Evolutionary conservation across 495 filamentous ascomycete species (phyloP), one percentile per base, ranked within the genome.

Genomic region (Penicillium cinerascens): DNA sequence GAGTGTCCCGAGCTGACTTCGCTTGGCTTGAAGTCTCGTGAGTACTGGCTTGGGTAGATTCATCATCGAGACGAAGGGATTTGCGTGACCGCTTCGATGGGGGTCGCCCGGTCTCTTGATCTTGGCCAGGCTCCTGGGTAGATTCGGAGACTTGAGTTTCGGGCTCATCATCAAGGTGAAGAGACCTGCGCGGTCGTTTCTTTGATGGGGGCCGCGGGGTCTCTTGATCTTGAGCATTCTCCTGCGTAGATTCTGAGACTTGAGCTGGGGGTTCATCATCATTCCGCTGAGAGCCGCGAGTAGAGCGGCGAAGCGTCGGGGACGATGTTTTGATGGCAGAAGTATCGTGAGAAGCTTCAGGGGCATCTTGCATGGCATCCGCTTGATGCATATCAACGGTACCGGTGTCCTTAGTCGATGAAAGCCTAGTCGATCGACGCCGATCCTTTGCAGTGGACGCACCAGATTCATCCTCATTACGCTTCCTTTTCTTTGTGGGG

Each of bases 401-500:
- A 13, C 37, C 44, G 0, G 44, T 16, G 2, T 61, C 47, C n/a
- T 63, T 60, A 0, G 48, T 44, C 18, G 59, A 52, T 20, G 62
- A 56, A 9, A 69, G 54, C 45, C 68, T 59, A 5, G 60, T 65
- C 10, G 71, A 75, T 21, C 71, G 66, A 26, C 67, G 65, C 38
- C 60, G 59, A 23, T 68, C 65, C 18, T 60, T 59, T 4, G 49
- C 47, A 10, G 47, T 29, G 3, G 61, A 43, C 2, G 40, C 44
- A 33, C 47, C 10, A 4, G 29, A 13, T 33, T 64, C 54, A 4
- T 60, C 54, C 20, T 58, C 62, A 37, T 63, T 60, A 1, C 74
- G 66, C 47, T 76, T 78, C 44, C 74, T 67, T 55, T 76, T 77
- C 54, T 57, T 65, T 13, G 29, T 33, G 11, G 29, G 11, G 29